Percentiles rank a stretch among this genome's conserved stretches.
Evolutionary conservation across 306 rosid genomes (phyloP).

Genomic region (Cicer bijugum): DNA sequence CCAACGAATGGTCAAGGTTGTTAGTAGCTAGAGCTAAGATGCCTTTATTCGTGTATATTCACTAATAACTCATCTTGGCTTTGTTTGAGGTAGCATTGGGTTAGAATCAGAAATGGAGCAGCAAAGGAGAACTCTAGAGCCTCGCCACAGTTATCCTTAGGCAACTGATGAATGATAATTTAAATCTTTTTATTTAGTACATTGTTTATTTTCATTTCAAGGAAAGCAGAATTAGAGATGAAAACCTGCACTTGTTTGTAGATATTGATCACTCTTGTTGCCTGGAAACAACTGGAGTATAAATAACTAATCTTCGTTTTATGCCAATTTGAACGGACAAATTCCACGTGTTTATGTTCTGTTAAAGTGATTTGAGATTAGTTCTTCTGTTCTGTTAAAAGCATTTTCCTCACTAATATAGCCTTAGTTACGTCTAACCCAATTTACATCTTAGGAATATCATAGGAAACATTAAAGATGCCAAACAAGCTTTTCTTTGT

Average conservation of each 20-base stretch:
- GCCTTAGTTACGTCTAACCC: background rate
- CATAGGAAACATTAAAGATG: background rate
- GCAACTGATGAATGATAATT: background rate
- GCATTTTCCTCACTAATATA: background rate
- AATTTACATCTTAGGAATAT: background rate
- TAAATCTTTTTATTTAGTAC: constrained; percentile 30
- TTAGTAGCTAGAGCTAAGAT: too few species aligned
- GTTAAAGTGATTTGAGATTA: constrained; percentile 14
- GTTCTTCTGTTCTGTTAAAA: background rate
- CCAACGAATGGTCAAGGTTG: too few species aligned
- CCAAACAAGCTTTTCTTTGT: background rate
- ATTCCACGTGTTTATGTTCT: constrained; percentile 2
- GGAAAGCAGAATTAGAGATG: background rate
- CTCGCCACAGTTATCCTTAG: constrained; percentile 14
- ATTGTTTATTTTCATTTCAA: constrained; percentile 37
- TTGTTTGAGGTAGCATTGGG: too few species aligned
- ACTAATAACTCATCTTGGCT: too few species aligned
- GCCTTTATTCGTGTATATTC: too few species aligned
- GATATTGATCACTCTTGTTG: constrained; percentile 30
- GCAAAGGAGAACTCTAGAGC: constrained; percentile 19
- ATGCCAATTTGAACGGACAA: constrained; percentile 16
- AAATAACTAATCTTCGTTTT: background rate
- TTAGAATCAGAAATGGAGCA: constrained; percentile 1
- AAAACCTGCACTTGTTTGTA: constrained; percentile 23
- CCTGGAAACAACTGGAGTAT: background rate